These are phyloP conservation scores for Leucocoprinus leucothites DNA, from an alignment of 768 basidiomycete genomes.

Conservation along the genomic window DNA sequence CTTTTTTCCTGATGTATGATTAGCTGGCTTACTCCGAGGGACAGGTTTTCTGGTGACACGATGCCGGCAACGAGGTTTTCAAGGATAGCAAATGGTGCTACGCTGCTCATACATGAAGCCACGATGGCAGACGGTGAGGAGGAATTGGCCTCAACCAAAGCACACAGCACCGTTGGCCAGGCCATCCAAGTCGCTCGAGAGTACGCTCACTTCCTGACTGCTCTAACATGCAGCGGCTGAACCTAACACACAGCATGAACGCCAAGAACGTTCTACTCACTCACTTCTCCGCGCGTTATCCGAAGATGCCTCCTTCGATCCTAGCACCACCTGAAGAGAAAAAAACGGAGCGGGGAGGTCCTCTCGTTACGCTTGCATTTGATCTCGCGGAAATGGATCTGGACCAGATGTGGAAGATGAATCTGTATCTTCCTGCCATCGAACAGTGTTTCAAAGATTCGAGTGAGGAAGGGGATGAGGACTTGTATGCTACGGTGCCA, in stretches of 20 bases:
- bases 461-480: slow-evolving; percentile 43
- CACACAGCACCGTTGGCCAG: slow-evolving; percentile 88
- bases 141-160: slow-evolving; percentile 69
- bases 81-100: slow-evolving; percentile 59
- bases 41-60: slow-evolving; percentile 91
- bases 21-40: not conserved
- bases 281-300: slow-evolving; percentile 94
- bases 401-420: slow-evolving; percentile 84
- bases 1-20: slow-evolving; percentile 37
- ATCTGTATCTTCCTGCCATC: slow-evolving; percentile 70
- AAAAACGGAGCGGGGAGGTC: slow-evolving; percentile 19
- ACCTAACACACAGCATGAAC: slow-evolving; percentile 58
- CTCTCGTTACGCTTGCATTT: slow-evolving; percentile 72
- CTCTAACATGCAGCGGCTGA: not conserved
- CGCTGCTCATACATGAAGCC: slow-evolving; percentile 91
- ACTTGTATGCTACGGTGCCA: slow-evolving; percentile 23
- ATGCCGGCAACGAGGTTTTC: slow-evolving; percentile 69
- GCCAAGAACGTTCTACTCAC: slow-evolving; percentile 86
- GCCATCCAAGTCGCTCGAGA: slow-evolving; percentile 74
- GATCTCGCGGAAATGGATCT: slow-evolving; percentile 74
- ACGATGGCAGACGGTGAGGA: slow-evolving; percentile 86
- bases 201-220: slow-evolving; percentile 37
- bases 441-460: slow-evolving; percentile 59
- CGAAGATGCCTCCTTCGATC: slow-evolving; percentile 70
- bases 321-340: slow-evolving; percentile 16